Percentiles rank a stretch among this genome's conserved stretches.
Evolutionary conservation across 2,329 filamentous ascomycete genomes (phyloP).

Genomic region (Aspergillus flavus): DNA sequence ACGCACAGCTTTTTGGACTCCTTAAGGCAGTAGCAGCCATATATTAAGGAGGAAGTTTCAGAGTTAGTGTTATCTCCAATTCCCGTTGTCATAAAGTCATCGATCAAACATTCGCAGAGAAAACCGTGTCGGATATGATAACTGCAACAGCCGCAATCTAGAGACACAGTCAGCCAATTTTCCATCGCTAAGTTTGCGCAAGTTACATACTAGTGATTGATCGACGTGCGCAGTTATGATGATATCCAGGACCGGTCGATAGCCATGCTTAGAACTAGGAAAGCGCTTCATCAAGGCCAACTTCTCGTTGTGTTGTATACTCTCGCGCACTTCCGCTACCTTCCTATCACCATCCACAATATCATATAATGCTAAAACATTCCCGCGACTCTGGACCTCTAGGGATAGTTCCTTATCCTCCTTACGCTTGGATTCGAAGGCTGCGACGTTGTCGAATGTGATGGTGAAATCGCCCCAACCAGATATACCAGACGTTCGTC

Average conservation of each 20-base stretch:
- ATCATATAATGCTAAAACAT: conserved; percentile 21
- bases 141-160: conserved; percentile 1
- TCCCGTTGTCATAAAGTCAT: background rate
- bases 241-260: conserved; percentile 29
- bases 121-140: background rate
- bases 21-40: background rate
- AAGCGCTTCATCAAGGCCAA: conserved; percentile 15
- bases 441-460: conserved; percentile 28
- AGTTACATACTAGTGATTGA: conserved; percentile 24
- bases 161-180: background rate
- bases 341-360: conserved; percentile 27
- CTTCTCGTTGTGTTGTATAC: conserved; percentile 22
- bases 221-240: conserved; percentile 28
- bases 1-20: background rate
- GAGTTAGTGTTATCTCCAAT: background rate
- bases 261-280: conserved; percentile 19
- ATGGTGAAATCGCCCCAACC: conserved; percentile 20
- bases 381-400: conserved; percentile 21
- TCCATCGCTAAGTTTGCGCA: background rate
- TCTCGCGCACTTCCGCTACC: conserved; percentile 21
- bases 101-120: background rate
- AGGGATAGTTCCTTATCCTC: conserved; percentile 23
- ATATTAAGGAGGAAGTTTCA: background rate
- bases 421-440: conserved; percentile 16
- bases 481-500: conserved; percentile 10